Evolutionary conservation across 257 asterid genomes (phyloP).

Genomic region (Verbascum thapsus): DNA sequence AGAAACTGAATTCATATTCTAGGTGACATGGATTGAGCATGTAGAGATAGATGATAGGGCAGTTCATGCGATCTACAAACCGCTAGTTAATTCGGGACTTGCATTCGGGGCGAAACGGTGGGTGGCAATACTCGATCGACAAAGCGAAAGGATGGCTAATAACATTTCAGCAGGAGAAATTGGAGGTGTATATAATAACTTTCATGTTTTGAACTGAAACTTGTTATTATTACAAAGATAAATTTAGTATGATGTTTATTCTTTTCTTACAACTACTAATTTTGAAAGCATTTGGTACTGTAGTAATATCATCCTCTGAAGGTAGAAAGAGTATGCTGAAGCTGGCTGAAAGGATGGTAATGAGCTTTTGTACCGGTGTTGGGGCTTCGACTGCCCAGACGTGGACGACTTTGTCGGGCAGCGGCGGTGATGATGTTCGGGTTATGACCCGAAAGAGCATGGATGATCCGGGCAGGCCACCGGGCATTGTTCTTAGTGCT

Average conservation of each 20-base stretch:
- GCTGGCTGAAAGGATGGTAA: conserved; percentile 57
- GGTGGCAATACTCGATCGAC: conserved; percentile 55
- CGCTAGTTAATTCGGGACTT: conserved; percentile 46
- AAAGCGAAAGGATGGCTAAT: conserved; percentile 56
- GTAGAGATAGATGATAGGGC: conserved; percentile 55
- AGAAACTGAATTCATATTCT: not conserved
- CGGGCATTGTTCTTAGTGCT: conserved; percentile 57
- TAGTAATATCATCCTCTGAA: conserved; percentile 49
- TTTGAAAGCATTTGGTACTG: not conserved
- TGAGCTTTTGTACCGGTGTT: conserved; percentile 55
- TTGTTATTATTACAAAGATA: too few species aligned
- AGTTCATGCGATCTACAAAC: conserved; percentile 44
- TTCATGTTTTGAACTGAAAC: too few species aligned
- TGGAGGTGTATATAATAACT: conserved; percentile 40
- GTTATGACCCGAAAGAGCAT: conserved; percentile 56
- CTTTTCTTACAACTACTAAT: not conserved
- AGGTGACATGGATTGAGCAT: conserved; percentile 73
- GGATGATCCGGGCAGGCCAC: conserved; percentile 64
- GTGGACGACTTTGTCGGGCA: conserved; percentile 55
- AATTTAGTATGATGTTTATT: not conserved
- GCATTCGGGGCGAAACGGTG: conserved; percentile 63
- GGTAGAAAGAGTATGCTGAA: conserved; percentile 54
- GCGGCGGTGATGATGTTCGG: conserved; percentile 54
- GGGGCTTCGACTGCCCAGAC: conserved; percentile 63
- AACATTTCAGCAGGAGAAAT: conserved; percentile 46